phyloP scores from a whole-genome alignment of 352 stramenopile genomes.

The Nannochloropsis limnetica region DNA sequence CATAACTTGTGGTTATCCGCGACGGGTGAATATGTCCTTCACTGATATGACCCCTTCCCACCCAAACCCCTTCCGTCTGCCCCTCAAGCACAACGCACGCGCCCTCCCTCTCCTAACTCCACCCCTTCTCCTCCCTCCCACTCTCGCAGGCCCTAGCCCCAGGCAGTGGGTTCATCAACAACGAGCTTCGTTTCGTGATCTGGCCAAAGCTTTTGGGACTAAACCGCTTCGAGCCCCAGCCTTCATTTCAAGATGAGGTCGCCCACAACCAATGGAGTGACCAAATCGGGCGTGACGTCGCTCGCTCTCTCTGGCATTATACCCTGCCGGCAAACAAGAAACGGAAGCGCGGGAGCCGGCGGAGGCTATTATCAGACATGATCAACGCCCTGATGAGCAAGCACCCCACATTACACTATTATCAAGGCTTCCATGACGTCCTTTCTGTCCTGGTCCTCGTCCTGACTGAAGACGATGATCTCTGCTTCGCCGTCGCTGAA shows the following conservation, averaged over 20 bases:
- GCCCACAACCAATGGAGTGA: constrained; percentile 16
- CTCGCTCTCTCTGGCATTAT: constrained; percentile 26
- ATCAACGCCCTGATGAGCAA: constrained; percentile 22
- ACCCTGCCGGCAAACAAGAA: neutral
- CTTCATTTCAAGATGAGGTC: neutral
- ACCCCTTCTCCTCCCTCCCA: neutral
- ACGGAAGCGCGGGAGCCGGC: neutral
- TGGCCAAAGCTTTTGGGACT: constrained; percentile 24
- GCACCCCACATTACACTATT: neutral
- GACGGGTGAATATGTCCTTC: neutral
- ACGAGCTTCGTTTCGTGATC: neutral
- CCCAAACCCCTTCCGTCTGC: neutral
- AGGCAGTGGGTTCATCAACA: neutral
- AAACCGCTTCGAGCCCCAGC: neutral
- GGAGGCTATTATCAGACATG: neutral
- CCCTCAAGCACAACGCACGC: neutral
- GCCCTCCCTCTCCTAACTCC: neutral
- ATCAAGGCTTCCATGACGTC: constrained; percentile 26
- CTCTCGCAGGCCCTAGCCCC: neutral
- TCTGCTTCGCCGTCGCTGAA: constrained; percentile 12
- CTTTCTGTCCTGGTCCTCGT: constrained; percentile 17
- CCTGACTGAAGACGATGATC: constrained; percentile 11
- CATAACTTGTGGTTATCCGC: neutral
- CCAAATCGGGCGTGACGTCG: constrained; percentile 29
- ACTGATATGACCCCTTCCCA: neutral